Percentiles rank a stretch among this genome's conserved stretches.
These are phyloP conservation scores for Russula olivacea DNA, from an alignment of 768 basidiomycete species.

Conservation along the genomic window DNA sequence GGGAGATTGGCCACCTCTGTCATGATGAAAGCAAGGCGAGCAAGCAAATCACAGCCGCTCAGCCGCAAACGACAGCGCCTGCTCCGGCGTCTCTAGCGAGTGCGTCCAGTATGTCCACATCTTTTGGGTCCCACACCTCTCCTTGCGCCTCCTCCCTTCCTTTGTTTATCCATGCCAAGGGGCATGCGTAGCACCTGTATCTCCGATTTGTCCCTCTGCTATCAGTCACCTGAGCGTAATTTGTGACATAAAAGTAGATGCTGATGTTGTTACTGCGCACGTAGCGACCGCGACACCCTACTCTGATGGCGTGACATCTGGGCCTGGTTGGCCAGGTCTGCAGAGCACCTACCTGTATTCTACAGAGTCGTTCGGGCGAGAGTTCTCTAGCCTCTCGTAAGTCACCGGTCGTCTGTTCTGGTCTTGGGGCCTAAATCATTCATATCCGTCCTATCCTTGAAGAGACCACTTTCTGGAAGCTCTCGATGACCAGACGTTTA, in stretches of 20 bases:
- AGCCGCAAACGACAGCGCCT: constrained; percentile 35
- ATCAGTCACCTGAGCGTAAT: background rate
- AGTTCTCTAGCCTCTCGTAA: constrained; percentile 76
- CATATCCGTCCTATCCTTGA: background rate
- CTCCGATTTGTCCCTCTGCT: background rate
- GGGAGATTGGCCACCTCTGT: constrained; percentile 93
- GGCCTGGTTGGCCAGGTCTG: constrained; percentile 45
- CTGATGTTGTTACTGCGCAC: constrained; percentile 12
- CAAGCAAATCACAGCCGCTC: constrained; percentile 30
- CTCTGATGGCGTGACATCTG: constrained; percentile 30
- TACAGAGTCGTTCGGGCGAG: constrained; percentile 70
- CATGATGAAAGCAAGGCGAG: constrained; percentile 71
- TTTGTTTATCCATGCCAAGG: background rate
- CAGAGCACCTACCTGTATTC: constrained; percentile 57
- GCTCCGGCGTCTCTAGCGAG: background rate
- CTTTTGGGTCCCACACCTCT: background rate
- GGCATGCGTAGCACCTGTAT: background rate
- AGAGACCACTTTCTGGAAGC: constrained; percentile 82
- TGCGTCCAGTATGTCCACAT: constrained; percentile 8
- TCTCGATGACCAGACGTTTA: constrained; percentile 78
- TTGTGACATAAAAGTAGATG: background rate
- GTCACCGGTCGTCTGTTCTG: constrained; percentile 27
- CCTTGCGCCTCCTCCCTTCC: background rate
- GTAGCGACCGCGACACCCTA: constrained; percentile 21
- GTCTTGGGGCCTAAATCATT: background rate